Evolutionary conservation across 495 filamentous ascomycete species (phyloP).

Genomic region (Glonium stellatum): DNA sequence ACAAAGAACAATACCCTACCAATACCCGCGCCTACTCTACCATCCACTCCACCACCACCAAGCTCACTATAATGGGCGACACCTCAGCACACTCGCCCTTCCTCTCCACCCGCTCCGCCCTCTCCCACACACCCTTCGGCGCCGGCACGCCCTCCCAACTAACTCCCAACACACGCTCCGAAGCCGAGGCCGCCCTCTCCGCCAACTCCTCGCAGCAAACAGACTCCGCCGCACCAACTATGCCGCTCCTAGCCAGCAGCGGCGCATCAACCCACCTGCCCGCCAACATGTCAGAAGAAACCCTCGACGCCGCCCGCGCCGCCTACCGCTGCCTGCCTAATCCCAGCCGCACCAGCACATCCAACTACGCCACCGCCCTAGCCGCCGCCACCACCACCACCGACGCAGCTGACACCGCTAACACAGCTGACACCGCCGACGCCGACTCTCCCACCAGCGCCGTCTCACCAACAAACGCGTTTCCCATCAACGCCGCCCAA

Average conservation of each 20-base stretch:
- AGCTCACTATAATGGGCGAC: neutral
- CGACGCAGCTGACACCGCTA: neutral
- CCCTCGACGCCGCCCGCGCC: neutral
- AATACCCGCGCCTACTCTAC: neutral
- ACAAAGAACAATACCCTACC: neutral
- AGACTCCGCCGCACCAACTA: constrained; percentile 26
- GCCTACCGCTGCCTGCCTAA: neutral
- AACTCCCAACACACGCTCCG: constrained; percentile 30
- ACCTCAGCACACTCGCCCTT: neutral
- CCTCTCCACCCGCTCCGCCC: constrained; percentile 1
- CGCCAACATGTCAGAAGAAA: neutral
- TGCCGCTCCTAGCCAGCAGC: constrained; percentile 5
- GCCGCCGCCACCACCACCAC: neutral
- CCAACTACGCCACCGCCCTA: neutral
- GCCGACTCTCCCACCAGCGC: neutral
- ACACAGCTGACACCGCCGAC: neutral
- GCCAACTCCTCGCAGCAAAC: constrained; percentile 22
- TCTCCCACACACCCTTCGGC: neutral
- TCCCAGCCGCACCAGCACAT: neutral
- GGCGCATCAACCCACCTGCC: neutral
- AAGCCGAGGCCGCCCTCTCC: constrained; percentile 29
- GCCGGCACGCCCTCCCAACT: constrained; percentile 18
- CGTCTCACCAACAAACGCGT: neutral
- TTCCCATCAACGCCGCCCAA: constrained; percentile 11
- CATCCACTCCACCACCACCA: neutral